Base-by-base conservation (phyloP, 176 grass and related monocot genomes). In the Phoenix dactylifera region DNA sequence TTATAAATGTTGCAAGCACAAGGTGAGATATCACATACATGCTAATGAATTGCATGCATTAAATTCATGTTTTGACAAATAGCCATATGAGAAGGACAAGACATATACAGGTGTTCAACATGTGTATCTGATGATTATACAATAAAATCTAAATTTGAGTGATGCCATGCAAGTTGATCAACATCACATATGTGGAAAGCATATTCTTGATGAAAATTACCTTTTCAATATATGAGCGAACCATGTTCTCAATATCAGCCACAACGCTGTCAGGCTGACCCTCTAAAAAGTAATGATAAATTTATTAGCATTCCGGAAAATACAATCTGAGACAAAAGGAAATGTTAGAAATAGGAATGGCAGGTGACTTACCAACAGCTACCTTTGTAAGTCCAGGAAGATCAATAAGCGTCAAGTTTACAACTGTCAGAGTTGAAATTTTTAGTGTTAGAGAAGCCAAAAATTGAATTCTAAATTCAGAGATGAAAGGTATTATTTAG, bases 321-420 rank as follows among this genome's bases (percentile, higher is more conserved):
- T 17, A 54, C 44, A 30, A 57, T 58, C 25, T 75, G 57, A 23
- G 58, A 76, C n/a, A 81, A 10, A 16, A 79, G 76, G 12, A 32
- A 70, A 55, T 4, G 10, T 12, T 3, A 12, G 1, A 44, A 44
- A 44, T 61, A 26, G 53, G 52, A 58, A 68, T 50, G 22, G 55
- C 26, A 35, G 63, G 53, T 64, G 28, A 81, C 82, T 83, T 74
- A 99, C 94, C 94, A 64, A 99, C 50, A 69, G 94, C 94, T 68
- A 99, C 77, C 79, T 99, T 99, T 58, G 94, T 99, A 65, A 99
- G 94, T 67, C 94, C 94, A 67, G 94, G 94, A 81, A 99, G 94
- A 89, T 99, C 94, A 57, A 99, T 51, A 57, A 99, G 94, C 52
- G 94, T 99, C 79, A 99, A 57, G 60, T 99, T 99, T 71, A 99